These are phyloP conservation scores for Phragmites australis DNA, from an alignment of 176 grass and related monocot species.

Conservation along the genomic window DNA sequence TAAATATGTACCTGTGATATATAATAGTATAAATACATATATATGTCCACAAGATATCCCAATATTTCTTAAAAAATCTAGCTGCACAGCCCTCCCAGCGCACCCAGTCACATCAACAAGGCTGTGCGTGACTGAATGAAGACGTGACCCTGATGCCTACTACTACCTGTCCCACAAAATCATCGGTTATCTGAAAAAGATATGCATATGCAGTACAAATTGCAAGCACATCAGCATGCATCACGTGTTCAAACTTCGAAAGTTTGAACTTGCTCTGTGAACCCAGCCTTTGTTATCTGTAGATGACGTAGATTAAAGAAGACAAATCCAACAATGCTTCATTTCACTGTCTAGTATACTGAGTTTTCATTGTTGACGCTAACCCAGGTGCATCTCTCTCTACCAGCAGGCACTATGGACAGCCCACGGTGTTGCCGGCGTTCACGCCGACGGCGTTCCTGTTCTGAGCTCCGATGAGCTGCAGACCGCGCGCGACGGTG, in stretches of 20 bases:
- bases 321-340: neutral
- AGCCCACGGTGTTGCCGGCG: conserved; percentile 51
- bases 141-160: conserved; percentile 9
- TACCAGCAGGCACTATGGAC: conserved; percentile 54
- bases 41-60: too few relatives aligned
- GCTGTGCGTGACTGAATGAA: neutral
- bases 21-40: too few relatives aligned
- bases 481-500: neutral
- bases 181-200: neutral
- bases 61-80: too few relatives aligned
- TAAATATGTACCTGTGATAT: too few relatives aligned
- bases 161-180: neutral
- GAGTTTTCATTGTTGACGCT: neutral
- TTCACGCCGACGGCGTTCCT: conserved; percentile 74
- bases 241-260: neutral
- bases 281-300: too few relatives aligned
- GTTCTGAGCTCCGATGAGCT: conserved; percentile 42
- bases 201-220: neutral
- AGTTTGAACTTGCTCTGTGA: neutral
- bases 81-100: too few relatives aligned
- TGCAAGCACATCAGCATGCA: neutral
- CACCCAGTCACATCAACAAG: neutral
- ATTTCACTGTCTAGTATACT: neutral
- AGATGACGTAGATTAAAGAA: neutral
- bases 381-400: conserved; percentile 14